phyloP scores from a whole-genome alignment of 441 rosid species.

The Bruguiera hainesii region DNA sequence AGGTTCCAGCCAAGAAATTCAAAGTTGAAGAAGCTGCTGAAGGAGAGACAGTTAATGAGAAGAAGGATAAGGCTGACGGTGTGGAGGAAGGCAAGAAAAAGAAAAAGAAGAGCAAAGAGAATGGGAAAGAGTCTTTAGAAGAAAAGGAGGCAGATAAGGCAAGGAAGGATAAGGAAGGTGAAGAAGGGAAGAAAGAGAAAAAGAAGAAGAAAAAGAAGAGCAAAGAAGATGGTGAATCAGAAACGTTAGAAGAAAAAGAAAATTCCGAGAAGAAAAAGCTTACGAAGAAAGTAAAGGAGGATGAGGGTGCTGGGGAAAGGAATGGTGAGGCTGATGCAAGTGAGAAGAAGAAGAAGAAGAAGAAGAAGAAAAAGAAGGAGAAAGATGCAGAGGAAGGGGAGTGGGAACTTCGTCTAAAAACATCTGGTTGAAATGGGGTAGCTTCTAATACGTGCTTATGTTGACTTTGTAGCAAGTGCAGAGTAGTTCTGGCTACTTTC shows the following conservation, averaged over 20 bases:
- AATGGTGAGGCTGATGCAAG: background rate
- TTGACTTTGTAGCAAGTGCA: background rate
- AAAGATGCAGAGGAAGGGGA: conserved; percentile 41
- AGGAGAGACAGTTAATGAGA: conserved; percentile 20
- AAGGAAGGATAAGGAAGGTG: conserved; percentile 15
- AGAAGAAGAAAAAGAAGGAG: conserved; percentile 31
- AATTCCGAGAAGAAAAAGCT: conserved; percentile 48
- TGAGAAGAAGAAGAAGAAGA: conserved; percentile 12
- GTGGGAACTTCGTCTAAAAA: background rate
- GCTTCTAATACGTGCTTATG: conserved; percentile 1
- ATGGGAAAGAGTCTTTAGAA: background rate
- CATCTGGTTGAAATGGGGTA: background rate
- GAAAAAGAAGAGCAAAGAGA: conserved; percentile 1
- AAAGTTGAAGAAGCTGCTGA: conserved; percentile 28
- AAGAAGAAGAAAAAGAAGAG: conserved; percentile 43
- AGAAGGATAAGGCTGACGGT: conserved; percentile 19
- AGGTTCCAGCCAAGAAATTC: conserved; percentile 47
- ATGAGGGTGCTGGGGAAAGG: background rate
- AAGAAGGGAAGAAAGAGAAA: conserved; percentile 31
- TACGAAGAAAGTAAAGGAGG: conserved; percentile 30
- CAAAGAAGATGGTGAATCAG: conserved; percentile 40
- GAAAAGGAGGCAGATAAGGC: conserved; percentile 13
- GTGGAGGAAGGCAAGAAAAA: background rate
- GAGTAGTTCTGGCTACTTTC: conserved; percentile 19
- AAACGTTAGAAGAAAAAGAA: conserved; percentile 12